Percentiles rank a stretch among this genome's conserved stretches.
These are phyloP conservation scores for Blastocystis sp. DNA, from an alignment of 352 stramenopile genomes.

Conservation along the genomic window DNA sequence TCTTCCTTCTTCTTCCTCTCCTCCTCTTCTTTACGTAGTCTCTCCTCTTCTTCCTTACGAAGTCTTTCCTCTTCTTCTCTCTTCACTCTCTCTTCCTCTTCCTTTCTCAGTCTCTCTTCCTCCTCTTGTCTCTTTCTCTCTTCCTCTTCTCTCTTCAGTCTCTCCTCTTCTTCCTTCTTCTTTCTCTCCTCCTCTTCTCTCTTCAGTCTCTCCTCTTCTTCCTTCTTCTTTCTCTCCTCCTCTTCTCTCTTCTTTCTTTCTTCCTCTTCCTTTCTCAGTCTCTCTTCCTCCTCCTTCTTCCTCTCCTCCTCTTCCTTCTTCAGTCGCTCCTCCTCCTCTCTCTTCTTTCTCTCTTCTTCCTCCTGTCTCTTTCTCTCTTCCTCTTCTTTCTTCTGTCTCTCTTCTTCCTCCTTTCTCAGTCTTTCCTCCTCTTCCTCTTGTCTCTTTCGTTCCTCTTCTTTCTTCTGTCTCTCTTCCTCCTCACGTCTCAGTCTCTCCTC, in stretches of 20 bases:
- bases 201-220: neutral
- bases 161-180: neutral
- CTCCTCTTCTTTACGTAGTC: neutral
- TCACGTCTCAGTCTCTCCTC: neutral
- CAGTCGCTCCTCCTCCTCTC: neutral
- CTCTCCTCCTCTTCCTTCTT: neutral
- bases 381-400: neutral
- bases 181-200: neutral
- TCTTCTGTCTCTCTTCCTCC: neutral
- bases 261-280: neutral
- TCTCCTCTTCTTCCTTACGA: neutral
- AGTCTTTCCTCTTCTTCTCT: neutral
- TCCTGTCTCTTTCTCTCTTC: neutral
- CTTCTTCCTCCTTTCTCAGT: neutral
- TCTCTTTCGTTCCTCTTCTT: neutral
- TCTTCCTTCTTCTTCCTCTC: conserved; percentile 4
- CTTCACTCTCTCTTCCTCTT: too few species aligned
- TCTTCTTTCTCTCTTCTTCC: neutral
- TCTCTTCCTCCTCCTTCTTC: conserved; percentile 1
- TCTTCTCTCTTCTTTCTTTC: neutral
- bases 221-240: neutral
- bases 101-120: neutral
- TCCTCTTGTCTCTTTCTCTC: neutral
- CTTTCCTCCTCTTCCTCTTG: neutral
- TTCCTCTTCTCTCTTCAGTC: neutral